These are phyloP conservation scores for Ascoidea asiatica DNA, from an alignment of 805 yeast species.

Conservation along the genomic window DNA sequence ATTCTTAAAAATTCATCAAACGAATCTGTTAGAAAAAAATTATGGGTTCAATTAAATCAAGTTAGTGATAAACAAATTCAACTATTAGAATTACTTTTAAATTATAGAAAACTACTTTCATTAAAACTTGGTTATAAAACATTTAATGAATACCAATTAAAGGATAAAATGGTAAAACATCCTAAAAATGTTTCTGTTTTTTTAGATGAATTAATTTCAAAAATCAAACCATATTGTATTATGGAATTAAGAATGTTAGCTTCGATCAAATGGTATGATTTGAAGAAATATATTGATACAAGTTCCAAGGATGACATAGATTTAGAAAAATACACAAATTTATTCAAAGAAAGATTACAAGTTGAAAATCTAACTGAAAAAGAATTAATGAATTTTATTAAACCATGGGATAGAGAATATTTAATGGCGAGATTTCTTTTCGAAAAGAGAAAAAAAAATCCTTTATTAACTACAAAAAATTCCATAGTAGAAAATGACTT, in stretches of 20 bases:
- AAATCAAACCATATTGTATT: conserved; percentile 38
- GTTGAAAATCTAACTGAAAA: conserved; percentile 17
- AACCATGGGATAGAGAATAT: conserved; percentile 92
- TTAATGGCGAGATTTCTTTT: conserved; percentile 20
- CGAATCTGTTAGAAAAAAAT: conserved; percentile 41
- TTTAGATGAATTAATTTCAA: conserved; percentile 40
- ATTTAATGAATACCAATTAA: conserved; percentile 69
- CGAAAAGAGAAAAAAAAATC: conserved; percentile 10
- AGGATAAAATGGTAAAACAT: conserved; percentile 78
- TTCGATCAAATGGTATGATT: conserved; percentile 20
- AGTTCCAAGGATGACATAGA: background rate
- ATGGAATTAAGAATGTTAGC: conserved; percentile 43
- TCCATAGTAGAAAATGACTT: conserved; percentile 4
- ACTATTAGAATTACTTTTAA: conserved; percentile 43
- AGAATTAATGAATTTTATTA: conserved; percentile 32
- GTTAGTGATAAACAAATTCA: conserved; percentile 50
- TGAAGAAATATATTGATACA: conserved; percentile 4
- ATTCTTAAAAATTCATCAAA: conserved; percentile 46
- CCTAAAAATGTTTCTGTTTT: conserved; percentile 70
- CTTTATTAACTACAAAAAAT: conserved; percentile 2
- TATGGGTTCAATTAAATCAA: conserved; percentile 68
- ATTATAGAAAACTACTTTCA: conserved; percentile 59
- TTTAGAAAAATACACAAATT: background rate
- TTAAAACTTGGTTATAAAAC: conserved; percentile 55
- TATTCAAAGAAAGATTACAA: too few relatives aligned